phyloP scores from a whole-genome alignment of 805 yeast species.

The Starmera pachycereana region DNA sequence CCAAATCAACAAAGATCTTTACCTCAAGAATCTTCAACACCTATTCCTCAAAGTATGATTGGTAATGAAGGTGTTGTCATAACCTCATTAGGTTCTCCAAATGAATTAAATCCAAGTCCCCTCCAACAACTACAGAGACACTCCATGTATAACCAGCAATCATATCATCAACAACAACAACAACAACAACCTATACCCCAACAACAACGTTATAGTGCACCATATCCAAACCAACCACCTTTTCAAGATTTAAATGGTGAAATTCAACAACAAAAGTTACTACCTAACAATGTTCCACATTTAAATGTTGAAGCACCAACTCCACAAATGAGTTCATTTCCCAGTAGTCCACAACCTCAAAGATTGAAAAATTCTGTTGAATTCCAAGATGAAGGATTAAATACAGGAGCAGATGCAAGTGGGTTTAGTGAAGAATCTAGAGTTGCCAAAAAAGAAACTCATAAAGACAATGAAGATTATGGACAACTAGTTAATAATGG shows the following conservation, averaged over 20 bases:
- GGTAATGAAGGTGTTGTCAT: constrained; percentile 14
- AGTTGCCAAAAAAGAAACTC: constrained; percentile 16
- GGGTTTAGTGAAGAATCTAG: constrained; percentile 15
- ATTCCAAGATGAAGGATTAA: background rate
- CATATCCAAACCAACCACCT: constrained; percentile 7
- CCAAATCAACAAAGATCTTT: constrained; percentile 13
- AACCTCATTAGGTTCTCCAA: constrained; percentile 7
- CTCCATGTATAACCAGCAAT: constrained; percentile 2
- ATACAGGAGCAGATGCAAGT: constrained; percentile 10
- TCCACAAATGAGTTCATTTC: constrained; percentile 1
- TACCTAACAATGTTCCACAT: constrained; percentile 4
- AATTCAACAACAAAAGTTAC: constrained; percentile 1
- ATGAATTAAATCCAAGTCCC: constrained; percentile 6
- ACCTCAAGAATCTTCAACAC: constrained; percentile 13
- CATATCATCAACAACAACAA: constrained; percentile 3
- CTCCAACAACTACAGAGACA: constrained; percentile 9
- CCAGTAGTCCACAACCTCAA: constrained; percentile 1
- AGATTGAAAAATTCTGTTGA: background rate
- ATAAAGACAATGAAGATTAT: constrained; percentile 8
- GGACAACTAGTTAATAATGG: background rate
- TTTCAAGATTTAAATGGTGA: constrained; percentile 2
- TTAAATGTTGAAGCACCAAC: constrained; percentile 10
- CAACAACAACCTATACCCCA: constrained; percentile 7
- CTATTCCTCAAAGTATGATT: constrained; percentile 10
- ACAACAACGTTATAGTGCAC: constrained; percentile 2